These are phyloP conservation scores for Ceratocystiopsis sp. DNA, from an alignment of 2,329 filamentous ascomycete species.

Conservation along the genomic window DNA sequence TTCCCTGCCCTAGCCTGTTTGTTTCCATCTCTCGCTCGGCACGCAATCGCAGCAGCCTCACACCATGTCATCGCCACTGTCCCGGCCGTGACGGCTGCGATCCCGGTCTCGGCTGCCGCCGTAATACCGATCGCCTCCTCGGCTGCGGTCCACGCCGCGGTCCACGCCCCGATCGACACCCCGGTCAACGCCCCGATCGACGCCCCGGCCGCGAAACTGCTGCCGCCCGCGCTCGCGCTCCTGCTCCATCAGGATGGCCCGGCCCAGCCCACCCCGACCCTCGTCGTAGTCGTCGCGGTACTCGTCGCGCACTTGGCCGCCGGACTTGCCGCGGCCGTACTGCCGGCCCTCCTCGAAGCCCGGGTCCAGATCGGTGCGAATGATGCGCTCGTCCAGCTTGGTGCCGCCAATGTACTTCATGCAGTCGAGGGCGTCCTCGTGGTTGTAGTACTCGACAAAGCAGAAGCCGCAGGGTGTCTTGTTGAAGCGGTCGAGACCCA, in stretches of 20 bases:
- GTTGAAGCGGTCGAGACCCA: conserved; percentile 92
- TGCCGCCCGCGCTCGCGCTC: conserved; percentile 31
- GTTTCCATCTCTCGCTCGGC: too few relatives aligned
- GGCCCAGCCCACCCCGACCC: conserved; percentile 74
- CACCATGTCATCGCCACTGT: too few relatives aligned
- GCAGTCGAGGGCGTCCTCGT: conserved; percentile 91
- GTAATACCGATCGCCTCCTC: background rate
- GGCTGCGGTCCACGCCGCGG: background rate
- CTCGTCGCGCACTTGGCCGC: conserved; percentile 92
- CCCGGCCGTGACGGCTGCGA: too few relatives aligned
- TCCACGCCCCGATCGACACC: conserved; percentile 1
- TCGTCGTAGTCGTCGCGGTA: conserved; percentile 96
- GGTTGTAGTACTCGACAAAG: conserved; percentile 98
- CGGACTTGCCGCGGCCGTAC: conserved; percentile 88
- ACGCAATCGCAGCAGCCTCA: too few relatives aligned
- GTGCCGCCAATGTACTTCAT: conserved; percentile 98
- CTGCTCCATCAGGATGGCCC: conserved; percentile 47
- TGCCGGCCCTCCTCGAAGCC: conserved; percentile 93
- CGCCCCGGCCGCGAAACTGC: conserved; percentile 24
- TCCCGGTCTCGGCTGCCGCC: background rate
- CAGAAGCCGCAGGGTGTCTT: conserved; percentile 99
- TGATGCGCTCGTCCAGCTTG: conserved; percentile 93
- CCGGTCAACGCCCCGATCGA: conserved; percentile 5
- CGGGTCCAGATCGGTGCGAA: conserved; percentile 86
- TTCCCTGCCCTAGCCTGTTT: too few relatives aligned